Conservation (phyloP, 2,329 filamentous ascomycete genomes). For the Colletotrichum lupini region DNA sequence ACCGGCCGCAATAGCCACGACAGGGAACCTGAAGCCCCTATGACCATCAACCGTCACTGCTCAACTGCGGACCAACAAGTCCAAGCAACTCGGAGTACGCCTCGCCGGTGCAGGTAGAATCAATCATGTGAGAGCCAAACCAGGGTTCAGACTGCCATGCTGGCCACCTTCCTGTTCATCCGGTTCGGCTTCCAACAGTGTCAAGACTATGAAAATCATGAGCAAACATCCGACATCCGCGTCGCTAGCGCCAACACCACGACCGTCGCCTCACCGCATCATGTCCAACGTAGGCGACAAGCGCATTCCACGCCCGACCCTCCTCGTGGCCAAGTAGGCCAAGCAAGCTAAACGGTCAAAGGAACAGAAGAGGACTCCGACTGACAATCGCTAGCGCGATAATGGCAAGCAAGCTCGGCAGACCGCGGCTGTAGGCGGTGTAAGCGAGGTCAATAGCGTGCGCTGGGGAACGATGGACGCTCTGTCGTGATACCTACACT, state of each 20-base stretch:
- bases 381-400: neutral
- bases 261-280: neutral
- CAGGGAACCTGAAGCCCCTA: neutral
- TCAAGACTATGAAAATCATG: neutral
- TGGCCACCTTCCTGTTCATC: neutral
- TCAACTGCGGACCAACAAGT: neutral
- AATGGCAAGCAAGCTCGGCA: neutral
- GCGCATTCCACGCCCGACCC: neutral
- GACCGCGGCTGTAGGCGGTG: neutral
- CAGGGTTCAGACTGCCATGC: neutral
- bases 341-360: neutral
- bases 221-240: conserved; percentile 10
- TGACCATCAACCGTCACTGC: neutral
- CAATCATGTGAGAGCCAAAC: neutral
- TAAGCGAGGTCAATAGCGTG: neutral
- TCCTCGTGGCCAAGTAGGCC: neutral
- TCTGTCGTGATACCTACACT: neutral
- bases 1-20: neutral
- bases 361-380: neutral
- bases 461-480: neutral
- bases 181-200: neutral
- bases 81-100: neutral
- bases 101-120: neutral
- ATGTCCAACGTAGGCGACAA: neutral
- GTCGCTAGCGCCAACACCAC: neutral